Conservation (phyloP, 306 rosid species). For the Bauhinia variegata region DNA sequence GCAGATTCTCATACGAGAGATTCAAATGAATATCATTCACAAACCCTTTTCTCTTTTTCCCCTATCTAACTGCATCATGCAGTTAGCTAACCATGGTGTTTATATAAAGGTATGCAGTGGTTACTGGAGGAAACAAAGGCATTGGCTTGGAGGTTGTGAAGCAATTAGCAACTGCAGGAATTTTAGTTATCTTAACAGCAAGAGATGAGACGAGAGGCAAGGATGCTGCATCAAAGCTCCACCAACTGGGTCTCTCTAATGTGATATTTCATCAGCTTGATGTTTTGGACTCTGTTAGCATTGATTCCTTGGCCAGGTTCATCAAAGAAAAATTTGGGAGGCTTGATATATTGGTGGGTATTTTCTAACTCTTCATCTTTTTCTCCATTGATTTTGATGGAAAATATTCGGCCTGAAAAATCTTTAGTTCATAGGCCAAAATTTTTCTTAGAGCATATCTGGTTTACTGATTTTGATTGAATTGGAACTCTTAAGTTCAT, state of each 20-base stretch:
- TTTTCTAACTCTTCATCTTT: too few species aligned
- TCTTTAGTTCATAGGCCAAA: too few species aligned
- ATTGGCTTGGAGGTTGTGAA: slow-evolving; percentile 52
- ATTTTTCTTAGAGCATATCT: too few species aligned
- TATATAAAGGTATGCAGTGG: slow-evolving; percentile 47
- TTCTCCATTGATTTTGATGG: too few species aligned
- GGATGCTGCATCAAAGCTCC: slow-evolving; percentile 47
- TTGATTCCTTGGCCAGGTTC: slow-evolving; percentile 47
- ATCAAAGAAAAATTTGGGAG: slow-evolving; percentile 43
- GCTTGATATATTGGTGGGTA: slow-evolving; percentile 58
- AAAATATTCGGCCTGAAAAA: too few species aligned
- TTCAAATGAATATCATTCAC: not conserved
- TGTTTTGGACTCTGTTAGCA: slow-evolving; percentile 46
- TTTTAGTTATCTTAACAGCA: slow-evolving; percentile 58
- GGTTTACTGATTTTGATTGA: too few species aligned
- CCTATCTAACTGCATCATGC: not conserved
- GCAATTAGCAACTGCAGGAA: slow-evolving; percentile 49
- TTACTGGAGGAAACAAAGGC: slow-evolving; percentile 64
- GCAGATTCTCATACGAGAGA: too few species aligned
- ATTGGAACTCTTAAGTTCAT: too few species aligned
- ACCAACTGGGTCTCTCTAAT: slow-evolving; percentile 40
- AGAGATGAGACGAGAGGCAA: slow-evolving; percentile 51
- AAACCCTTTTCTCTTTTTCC: not conserved
- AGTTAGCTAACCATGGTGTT: not conserved
- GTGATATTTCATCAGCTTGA: slow-evolving; percentile 61